These are phyloP conservation scores for Umbelopsis ramanniana DNA, from an alignment of 192 early-diverging fungal genomes.

Conservation along the genomic window DNA sequence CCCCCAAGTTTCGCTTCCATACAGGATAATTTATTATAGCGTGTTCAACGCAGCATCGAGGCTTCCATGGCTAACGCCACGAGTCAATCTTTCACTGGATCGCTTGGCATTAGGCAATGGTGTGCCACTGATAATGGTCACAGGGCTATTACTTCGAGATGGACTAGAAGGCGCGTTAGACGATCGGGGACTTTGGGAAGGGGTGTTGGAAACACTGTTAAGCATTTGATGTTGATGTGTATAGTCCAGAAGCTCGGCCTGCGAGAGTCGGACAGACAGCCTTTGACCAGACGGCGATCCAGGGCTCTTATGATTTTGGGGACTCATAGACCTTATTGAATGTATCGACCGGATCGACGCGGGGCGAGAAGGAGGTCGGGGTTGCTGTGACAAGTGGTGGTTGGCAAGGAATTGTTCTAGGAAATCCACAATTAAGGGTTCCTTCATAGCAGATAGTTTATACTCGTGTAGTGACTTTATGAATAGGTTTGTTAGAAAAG, in stretches of 20 bases:
- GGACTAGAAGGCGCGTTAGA: slow-evolving; percentile 13
- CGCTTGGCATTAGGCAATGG: slow-evolving; percentile 13
- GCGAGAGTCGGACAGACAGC: slow-evolving; percentile 37
- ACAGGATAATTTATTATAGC: slow-evolving; percentile 21
- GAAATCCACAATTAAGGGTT: slow-evolving; percentile 79
- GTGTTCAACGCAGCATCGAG: slow-evolving; percentile 19
- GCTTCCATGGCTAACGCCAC: slow-evolving; percentile 9
- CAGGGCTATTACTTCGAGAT: slow-evolving; percentile 16
- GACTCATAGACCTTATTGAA: slow-evolving; percentile 26
- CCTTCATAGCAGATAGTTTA: slow-evolving; percentile 79
- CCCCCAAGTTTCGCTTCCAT: no score
- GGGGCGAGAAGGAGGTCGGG: slow-evolving; percentile 35
- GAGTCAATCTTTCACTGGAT: slow-evolving; percentile 11
- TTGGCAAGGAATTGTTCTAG: slow-evolving; percentile 73
- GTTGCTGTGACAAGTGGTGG: slow-evolving; percentile 43
- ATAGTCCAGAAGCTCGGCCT: slow-evolving; percentile 43
- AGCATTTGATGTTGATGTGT: slow-evolving; percentile 34
- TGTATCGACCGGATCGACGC: slow-evolving; percentile 35
- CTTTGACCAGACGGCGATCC: slow-evolving; percentile 26
- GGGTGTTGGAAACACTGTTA: slow-evolving; percentile 6
- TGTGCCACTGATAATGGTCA: slow-evolving; percentile 16
- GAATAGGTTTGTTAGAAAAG: not conserved
- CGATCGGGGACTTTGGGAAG: slow-evolving; percentile 17
- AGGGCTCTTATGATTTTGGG: slow-evolving; percentile 13
- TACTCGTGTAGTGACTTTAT: slow-evolving; percentile 71